Conservation (phyloP, 305 asterid genomes). For the Salvia sclarea region DNA sequence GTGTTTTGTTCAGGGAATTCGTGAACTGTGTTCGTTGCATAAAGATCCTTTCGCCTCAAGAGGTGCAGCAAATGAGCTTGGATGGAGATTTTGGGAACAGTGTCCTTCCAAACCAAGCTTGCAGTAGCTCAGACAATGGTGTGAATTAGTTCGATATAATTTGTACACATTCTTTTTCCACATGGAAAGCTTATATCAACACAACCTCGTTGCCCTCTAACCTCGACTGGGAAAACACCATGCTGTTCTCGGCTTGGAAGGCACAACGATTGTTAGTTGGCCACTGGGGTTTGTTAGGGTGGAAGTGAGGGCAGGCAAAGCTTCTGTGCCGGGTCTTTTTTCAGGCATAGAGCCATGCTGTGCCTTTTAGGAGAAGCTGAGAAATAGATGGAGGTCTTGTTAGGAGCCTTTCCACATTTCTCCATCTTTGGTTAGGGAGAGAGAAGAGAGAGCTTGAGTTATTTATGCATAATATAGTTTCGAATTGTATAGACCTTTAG, state of each 20-base stretch:
- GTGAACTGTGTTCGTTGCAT: slow-evolving; percentile 97
- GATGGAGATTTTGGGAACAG: slow-evolving; percentile 85
- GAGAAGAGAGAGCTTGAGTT: slow-evolving; percentile 32
- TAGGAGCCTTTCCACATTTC: slow-evolving; percentile 19
- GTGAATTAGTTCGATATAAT: slow-evolving; percentile 43
- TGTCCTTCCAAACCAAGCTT: slow-evolving; percentile 80
- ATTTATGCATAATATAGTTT: slow-evolving; percentile 41
- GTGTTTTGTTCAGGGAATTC: slow-evolving; percentile 71
- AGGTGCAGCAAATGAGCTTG: slow-evolving; percentile 97
- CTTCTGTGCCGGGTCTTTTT: slow-evolving; percentile 18
- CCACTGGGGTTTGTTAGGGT: slow-evolving; percentile 2
- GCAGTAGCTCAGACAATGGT: slow-evolving; percentile 92
- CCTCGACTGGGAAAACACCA: not conserved
- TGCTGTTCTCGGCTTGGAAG: slow-evolving; percentile 3
- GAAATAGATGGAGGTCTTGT: slow-evolving; percentile 21
- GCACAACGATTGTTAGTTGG: not conserved
- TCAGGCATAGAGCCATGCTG: slow-evolving; percentile 17
- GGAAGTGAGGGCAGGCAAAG: slow-evolving; percentile 19
- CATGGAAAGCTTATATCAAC: slow-evolving; percentile 24
- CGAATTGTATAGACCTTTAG: slow-evolving; percentile 47
- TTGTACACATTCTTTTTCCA: slow-evolving; percentile 27
- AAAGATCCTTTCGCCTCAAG: slow-evolving; percentile 97
- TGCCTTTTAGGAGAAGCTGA: slow-evolving; percentile 27
- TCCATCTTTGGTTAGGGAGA: slow-evolving; percentile 13
- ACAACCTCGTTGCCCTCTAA: not conserved